phyloP scores from a whole-genome alignment of 805 yeast species.

The Yamadazyma ubonensis region DNA sequence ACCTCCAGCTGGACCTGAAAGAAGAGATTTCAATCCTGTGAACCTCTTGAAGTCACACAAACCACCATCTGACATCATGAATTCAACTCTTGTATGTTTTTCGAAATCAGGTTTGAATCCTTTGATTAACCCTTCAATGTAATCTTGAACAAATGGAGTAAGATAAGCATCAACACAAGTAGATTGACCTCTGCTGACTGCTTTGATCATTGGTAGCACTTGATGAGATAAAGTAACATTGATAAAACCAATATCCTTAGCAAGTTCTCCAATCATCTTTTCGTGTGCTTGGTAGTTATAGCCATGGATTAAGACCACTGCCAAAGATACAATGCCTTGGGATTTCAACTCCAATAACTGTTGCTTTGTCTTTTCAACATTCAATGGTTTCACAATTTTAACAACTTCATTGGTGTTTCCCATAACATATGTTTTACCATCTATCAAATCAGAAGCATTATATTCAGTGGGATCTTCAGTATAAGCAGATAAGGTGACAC shows the following conservation, averaged over 20 bases:
- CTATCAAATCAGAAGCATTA: conserved; percentile 14
- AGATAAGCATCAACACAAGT: conserved; percentile 80
- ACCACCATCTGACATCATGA: conserved; percentile 24
- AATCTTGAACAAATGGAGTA: conserved; percentile 73
- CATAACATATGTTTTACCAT: conserved; percentile 35
- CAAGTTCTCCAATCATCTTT: conserved; percentile 37
- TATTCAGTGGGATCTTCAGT: conserved; percentile 42
- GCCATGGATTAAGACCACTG: conserved; percentile 70
- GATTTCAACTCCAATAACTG: conserved; percentile 46
- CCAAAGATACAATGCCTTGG: conserved; percentile 65
- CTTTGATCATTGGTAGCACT: conserved; percentile 76
- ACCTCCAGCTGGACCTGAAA: conserved; percentile 27
- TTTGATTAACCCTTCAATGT: conserved; percentile 56
- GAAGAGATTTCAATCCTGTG: conserved; percentile 19
- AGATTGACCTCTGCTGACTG: conserved; percentile 72
- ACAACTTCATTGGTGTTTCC: conserved; percentile 72
- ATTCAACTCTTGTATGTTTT: conserved; percentile 21
- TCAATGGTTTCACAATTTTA: conserved; percentile 53
- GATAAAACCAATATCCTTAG: conserved; percentile 62
- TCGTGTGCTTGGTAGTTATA: conserved; percentile 76
- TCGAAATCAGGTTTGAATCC: conserved; percentile 57
- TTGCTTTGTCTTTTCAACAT: conserved; percentile 40
- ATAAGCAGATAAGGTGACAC: conserved; percentile 24
- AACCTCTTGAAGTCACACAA: conserved; percentile 18
- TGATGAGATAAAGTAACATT: conserved; percentile 68